These are phyloP conservation scores for Irpex lacteus DNA, from an alignment of 1,284 basidiomycete species.

Conservation along the genomic window DNA sequence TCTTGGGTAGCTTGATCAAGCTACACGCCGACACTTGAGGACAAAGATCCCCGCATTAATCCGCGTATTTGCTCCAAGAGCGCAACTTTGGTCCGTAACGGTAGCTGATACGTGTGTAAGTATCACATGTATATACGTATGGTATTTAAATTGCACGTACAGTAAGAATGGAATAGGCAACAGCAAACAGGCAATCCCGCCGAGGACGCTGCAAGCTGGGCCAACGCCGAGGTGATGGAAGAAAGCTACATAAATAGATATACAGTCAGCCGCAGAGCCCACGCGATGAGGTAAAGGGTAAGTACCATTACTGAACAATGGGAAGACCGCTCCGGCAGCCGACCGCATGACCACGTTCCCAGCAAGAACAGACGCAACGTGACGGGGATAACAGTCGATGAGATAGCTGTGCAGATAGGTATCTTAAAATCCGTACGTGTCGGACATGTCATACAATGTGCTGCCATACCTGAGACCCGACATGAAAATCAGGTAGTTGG, in stretches of 20 bases:
- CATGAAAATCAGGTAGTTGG: conserved; percentile 33
- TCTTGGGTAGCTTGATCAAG: no score
- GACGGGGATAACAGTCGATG: conserved; percentile 29
- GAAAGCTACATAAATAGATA: conserved; percentile 18
- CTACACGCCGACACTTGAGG: no score
- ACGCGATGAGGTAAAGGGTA: neutral
- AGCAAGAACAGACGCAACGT: conserved; percentile 37
- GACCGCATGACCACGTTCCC: conserved; percentile 36
- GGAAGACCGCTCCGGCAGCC: conserved; percentile 34
- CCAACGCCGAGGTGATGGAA: conserved; percentile 32
- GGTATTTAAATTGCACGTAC: conserved; percentile 6
- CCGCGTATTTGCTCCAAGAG: conserved; percentile 12
- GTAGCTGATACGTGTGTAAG: conserved; percentile 1
- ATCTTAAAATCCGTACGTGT: neutral
- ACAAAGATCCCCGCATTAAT: neutral
- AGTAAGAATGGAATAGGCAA: conserved; percentile 27
- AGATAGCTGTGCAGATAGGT: conserved; percentile 7
- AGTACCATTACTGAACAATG: conserved; percentile 29
- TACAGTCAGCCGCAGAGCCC: neutral
- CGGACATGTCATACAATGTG: neutral
- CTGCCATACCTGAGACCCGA: conserved; percentile 13
- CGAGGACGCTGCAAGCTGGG: conserved; percentile 31
- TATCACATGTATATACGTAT: neutral
- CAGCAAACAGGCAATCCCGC: conserved; percentile 27
- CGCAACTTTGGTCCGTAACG: conserved; percentile 10